Evolutionary conservation across 2,329 filamentous ascomycete species (phyloP).

Genomic region (Arthrobotrys conoides): DNA sequence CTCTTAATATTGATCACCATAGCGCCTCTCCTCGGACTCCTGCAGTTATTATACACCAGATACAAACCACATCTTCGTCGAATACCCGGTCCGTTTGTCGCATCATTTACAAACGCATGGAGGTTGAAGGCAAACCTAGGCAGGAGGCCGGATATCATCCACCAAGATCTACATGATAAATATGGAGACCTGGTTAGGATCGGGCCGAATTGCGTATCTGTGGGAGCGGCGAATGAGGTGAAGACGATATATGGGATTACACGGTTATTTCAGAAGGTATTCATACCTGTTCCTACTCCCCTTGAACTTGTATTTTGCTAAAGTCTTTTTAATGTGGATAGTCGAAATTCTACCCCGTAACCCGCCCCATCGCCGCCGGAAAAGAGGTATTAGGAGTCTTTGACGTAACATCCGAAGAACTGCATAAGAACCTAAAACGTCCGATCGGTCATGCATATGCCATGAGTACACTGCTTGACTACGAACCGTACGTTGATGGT

Average conservation of each 20-base stretch:
- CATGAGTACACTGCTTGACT: conserved; percentile 82
- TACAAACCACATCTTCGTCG: conserved; percentile 47
- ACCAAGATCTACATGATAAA: conserved; percentile 77
- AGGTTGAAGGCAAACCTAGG: conserved; percentile 78
- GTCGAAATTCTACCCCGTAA: conserved; percentile 52
- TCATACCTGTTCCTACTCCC: too few relatives aligned
- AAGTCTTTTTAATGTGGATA: too few relatives aligned
- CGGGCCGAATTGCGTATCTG: conserved; percentile 48
- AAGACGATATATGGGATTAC: conserved; percentile 56
- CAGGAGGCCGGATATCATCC: conserved; percentile 77
- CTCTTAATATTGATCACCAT: conserved; percentile 14
- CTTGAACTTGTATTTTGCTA: too few relatives aligned
- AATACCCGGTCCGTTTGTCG: conserved; percentile 78
- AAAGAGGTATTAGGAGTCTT: conserved; percentile 43
- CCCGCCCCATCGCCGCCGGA: conserved; percentile 38
- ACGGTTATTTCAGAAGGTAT: conserved; percentile 52
- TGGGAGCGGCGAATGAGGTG: conserved; percentile 37
- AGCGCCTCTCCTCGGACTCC: conserved; percentile 14
- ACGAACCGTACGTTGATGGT: conserved; percentile 84
- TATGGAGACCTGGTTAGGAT: conserved; percentile 79
- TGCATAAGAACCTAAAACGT: conserved; percentile 81
- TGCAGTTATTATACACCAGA: conserved; percentile 39
- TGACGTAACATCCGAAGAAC: conserved; percentile 73
- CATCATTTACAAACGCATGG: conserved; percentile 81
- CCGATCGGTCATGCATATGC: conserved; percentile 83